Base-by-base conservation (phyloP, 495 filamentous ascomycete genomes). In the Tuber brumale region DNA sequence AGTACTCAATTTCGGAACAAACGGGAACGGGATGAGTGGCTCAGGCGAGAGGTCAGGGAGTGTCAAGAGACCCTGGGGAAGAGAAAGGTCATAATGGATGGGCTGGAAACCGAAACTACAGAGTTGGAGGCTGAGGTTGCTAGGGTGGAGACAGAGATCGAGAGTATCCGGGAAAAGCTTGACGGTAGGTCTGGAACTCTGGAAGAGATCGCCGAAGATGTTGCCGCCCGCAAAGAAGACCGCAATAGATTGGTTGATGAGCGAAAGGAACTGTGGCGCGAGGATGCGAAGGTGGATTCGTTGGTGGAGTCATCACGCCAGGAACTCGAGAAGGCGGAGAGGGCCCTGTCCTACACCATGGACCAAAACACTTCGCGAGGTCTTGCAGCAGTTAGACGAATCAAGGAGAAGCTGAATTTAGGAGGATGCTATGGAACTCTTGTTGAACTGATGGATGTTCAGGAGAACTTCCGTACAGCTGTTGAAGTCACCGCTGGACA, bases 401-500 rank as follows among this genome's bases (percentile, higher is more conserved):
- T 97, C 81, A 93, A 94, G 84, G 87, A 88, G 27, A 88, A 94
- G 77, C 85, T 91, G 77, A 88, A 92, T 70, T 87, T 98, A 18
- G 87, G 91, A 2, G 96, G 95, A n/a, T 92, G 94, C 23, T 95
- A 97, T 80, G 95, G 95, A 77, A 97, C 94, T 3, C 81, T 99
- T 18, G 94, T 94, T 23, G 95, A 99, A 83, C 89, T 99, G 12
- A 88, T 97, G 81, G 89, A 92, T 41, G 94, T 97, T 57, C 87
- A 86, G 72, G 93, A 97, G n/a, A 88, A 88, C 71, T 98, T 95
- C 84, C 90, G 93, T 48, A 91, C 93, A 61, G 93, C 95, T 6
- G 92, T 97, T 23, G 95, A 99, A 83, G 92, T 95, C 48, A 95
- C 94, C 6, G 96, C 94, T 14, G 96, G 95, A 9, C 91, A 91